Percentiles rank a stretch among this genome's conserved stretches.
phyloP scores from a whole-genome alignment of 768 basidiomycete genomes.

The Tubosaeta brunneosetosa region DNA sequence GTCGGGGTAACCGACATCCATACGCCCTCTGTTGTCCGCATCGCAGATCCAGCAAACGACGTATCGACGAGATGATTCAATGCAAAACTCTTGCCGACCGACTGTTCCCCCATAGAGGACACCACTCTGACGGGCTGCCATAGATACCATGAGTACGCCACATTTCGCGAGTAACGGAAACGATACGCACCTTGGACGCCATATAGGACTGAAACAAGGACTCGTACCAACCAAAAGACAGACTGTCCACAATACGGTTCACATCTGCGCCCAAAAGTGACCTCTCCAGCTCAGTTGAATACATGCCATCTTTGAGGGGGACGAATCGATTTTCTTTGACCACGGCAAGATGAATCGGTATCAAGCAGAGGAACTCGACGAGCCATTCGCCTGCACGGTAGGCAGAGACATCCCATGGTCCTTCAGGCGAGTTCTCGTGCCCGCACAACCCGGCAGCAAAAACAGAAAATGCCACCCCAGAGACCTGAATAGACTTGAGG shows the following conservation, averaged over 20 bases:
- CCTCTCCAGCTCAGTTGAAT: slow-evolving; percentile 46
- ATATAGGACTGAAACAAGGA: slow-evolving; percentile 59
- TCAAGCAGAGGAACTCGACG: slow-evolving; percentile 54
- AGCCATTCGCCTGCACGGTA: slow-evolving; percentile 58
- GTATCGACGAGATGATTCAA: slow-evolving; percentile 60
- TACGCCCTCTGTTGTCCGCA: slow-evolving; percentile 62
- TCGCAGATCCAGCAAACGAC: slow-evolving; percentile 61
- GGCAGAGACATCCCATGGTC: slow-evolving; percentile 31
- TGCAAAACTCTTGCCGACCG: slow-evolving; percentile 57
- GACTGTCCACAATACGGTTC: slow-evolving; percentile 47
- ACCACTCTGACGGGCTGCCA: slow-evolving; percentile 57
- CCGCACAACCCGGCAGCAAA: slow-evolving; percentile 19
- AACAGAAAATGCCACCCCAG: slow-evolving; percentile 25
- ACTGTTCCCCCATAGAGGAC: slow-evolving; percentile 67
- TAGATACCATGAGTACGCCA: not conserved
- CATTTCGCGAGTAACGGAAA: slow-evolving; percentile 33
- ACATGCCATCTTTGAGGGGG: slow-evolving; percentile 55
- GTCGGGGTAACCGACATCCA: slow-evolving; percentile 68
- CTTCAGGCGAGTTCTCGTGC: not conserved
- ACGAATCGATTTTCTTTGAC: slow-evolving; percentile 57
- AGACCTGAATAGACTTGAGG: slow-evolving; percentile 37
- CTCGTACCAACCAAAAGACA: slow-evolving; percentile 65
- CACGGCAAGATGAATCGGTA: slow-evolving; percentile 61
- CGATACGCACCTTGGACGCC: slow-evolving; percentile 44
- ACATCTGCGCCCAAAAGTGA: slow-evolving; percentile 57